Percentiles rank a stretch among this genome's conserved stretches.
phyloP scores from a whole-genome alignment of 257 asterid genomes.

The Mitragyna speciosa region DNA sequence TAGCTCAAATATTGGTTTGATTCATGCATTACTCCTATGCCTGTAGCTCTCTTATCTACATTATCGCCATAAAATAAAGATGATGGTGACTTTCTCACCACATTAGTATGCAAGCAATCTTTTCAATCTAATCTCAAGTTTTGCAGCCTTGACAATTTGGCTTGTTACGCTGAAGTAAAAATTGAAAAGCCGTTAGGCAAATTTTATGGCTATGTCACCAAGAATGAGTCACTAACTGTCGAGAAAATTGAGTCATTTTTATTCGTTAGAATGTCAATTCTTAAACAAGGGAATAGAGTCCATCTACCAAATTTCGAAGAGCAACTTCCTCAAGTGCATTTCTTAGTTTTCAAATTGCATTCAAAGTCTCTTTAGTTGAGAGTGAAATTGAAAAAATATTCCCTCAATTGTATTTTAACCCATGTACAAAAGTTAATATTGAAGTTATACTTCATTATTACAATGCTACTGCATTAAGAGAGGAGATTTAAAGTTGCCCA shows the following conservation, averaged over 20 bases:
- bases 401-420: no score
- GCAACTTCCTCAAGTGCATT: no score
- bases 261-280: no score
- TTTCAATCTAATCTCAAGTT: conserved; percentile 5
- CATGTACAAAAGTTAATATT: no score
- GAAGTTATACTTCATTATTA: no score
- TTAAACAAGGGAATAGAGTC: no score
- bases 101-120: conserved; percentile 11
- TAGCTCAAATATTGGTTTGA: conserved; percentile 18
- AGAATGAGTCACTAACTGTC: not conserved
- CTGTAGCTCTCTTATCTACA: conserved; percentile 14
- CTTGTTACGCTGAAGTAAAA: not conserved
- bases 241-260: not conserved
- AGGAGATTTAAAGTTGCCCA: no score
- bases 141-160: conserved; percentile 10
- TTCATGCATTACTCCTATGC: conserved; percentile 11
- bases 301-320: no score
- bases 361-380: no score
- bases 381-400: no score
- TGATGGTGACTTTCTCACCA: conserved; percentile 10
- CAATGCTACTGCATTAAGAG: no score
- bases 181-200: not conserved
- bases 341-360: no score
- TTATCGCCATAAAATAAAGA: conserved; percentile 16
- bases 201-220: not conserved